A percentile compares a stretch with the other conserved stretches of the same genome.
Conservation (phyloP, 139 green algal genomes). For the Ettlia oleoabundans region DNA sequence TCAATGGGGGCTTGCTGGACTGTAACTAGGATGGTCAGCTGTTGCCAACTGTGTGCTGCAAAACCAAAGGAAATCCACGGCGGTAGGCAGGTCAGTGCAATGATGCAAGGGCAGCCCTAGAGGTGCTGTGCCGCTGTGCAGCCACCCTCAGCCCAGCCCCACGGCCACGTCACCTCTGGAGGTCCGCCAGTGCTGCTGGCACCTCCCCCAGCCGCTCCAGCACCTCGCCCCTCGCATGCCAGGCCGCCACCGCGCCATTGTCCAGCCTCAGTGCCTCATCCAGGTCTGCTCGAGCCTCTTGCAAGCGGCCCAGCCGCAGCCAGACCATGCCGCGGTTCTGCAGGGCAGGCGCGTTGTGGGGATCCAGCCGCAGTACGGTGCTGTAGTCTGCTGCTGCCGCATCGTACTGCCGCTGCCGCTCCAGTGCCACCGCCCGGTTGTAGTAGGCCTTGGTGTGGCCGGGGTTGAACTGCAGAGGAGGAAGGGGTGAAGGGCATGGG, state of each 20-base stretch:
- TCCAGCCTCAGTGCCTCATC: conserved; percentile 71
- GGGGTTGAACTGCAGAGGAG: conserved; percentile 69
- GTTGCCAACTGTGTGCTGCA: too few relatives aligned
- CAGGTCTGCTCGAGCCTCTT: conserved; percentile 73
- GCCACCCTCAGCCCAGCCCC: too few relatives aligned
- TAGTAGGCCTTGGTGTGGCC: conserved; percentile 61
- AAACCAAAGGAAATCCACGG: too few relatives aligned
- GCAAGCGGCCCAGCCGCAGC: conserved; percentile 50
- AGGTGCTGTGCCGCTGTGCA: not conserved
- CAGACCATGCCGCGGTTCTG: conserved; percentile 66
- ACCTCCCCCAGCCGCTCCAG: conserved; percentile 54
- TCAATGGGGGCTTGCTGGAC: too few relatives aligned
- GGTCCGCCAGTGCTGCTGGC: conserved; percentile 52
- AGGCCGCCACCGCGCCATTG: conserved; percentile 46
- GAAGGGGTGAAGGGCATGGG: too few relatives aligned
- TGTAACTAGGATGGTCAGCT: too few relatives aligned
- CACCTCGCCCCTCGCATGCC: conserved; percentile 56
- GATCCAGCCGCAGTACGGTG: conserved; percentile 72
- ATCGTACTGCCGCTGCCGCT: conserved; percentile 57
- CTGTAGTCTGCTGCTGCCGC: conserved; percentile 78
- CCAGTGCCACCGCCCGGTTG: conserved; percentile 37
- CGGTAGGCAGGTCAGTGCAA: too few relatives aligned
- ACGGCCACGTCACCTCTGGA: conserved; percentile 54
- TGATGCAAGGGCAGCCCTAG: not conserved
- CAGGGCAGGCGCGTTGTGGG: conserved; percentile 74